Conservation (phyloP, 2,329 filamentous ascomycete species). For the Monosporascus sp. region DNA sequence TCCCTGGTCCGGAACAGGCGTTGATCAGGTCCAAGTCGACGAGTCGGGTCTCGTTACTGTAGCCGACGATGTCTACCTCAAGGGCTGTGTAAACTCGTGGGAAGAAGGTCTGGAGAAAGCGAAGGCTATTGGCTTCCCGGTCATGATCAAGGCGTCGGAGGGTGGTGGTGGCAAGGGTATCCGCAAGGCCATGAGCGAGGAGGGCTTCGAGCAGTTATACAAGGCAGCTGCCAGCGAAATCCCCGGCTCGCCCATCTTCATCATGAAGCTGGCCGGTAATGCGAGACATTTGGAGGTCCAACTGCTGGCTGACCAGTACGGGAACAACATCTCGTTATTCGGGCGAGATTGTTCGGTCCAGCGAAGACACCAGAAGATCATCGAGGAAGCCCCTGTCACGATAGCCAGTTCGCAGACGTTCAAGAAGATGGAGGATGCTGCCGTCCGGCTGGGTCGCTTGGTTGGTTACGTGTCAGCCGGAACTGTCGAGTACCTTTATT, state of each 20-base stretch:
- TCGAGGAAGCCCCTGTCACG: conserved; percentile 96
- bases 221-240: conserved; percentile 96
- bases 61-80: conserved; percentile 74
- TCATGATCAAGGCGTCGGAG: conserved; percentile 99
- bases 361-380: conserved; percentile 98
- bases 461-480: conserved; percentile 98
- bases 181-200: conserved; percentile 82
- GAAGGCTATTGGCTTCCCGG: conserved; percentile 88
- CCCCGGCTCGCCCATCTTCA: conserved; percentile 97
- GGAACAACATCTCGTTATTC: conserved; percentile 98
- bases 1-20: conserved; percentile 96
- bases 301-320: conserved; percentile 95
- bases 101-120: conserved; percentile 86
- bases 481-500: conserved; percentile 99
- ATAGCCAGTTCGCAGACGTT: conserved; percentile 88
- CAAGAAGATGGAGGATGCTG: conserved; percentile 93
- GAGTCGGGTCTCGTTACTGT: conserved; percentile 87
- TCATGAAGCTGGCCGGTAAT: conserved; percentile 98
- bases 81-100: conserved; percentile 86
- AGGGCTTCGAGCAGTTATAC: conserved; percentile 82
- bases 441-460: conserved; percentile 85
- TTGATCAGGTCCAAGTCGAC: conserved; percentile 75
- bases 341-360: conserved; percentile 98
- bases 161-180: conserved; percentile 99
- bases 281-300: conserved; percentile 97